These are phyloP conservation scores for Termitomyces sp. DNA, from an alignment of 768 basidiomycete species.

Conservation along the genomic window DNA sequence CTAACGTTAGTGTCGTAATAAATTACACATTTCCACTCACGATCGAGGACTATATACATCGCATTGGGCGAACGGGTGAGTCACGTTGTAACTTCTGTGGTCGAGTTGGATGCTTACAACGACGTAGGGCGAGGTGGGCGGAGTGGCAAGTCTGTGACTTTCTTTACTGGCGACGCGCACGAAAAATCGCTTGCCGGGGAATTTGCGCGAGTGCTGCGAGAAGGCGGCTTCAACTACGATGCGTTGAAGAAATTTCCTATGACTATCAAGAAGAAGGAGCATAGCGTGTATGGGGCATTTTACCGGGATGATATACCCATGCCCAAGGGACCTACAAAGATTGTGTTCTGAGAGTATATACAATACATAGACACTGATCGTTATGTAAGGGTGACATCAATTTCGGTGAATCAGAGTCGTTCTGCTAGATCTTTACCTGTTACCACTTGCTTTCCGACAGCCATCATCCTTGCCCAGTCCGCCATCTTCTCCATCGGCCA, in stretches of 20 bases:
- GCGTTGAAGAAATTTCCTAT: conserved; percentile 85
- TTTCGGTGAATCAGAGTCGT: conserved; percentile 4
- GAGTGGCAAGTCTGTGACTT: conserved; percentile 88
- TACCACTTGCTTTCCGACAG: conserved; percentile 2
- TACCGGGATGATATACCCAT: conserved; percentile 64
- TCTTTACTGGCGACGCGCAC: conserved; percentile 90
- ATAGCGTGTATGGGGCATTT: conserved; percentile 86
- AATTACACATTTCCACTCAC: conserved; percentile 99
- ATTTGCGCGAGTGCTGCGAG: conserved; percentile 83
- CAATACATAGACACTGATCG: not conserved
- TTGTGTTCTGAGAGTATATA: conserved; percentile 49
- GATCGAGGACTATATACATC: conserved; percentile 89
- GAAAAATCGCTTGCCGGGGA: conserved; percentile 89
- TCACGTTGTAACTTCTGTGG: conserved; percentile 8
- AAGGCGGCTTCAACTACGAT: conserved; percentile 78
- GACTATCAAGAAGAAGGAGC: conserved; percentile 96
- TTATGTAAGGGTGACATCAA: conserved; percentile 17
- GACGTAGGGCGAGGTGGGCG: conserved; percentile 79
- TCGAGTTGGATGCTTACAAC: conserved; percentile 17
- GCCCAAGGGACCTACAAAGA: conserved; percentile 67
- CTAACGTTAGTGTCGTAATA: conserved; percentile 89
- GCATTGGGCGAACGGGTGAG: conserved; percentile 83
- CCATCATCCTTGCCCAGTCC: not conserved
- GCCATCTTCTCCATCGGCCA: not conserved
- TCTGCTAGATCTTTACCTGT: conserved; percentile 1